These are phyloP conservation scores for Raphanus hybrid DNA, from an alignment of 441 rosid genomes.

Conservation along the genomic window DNA sequence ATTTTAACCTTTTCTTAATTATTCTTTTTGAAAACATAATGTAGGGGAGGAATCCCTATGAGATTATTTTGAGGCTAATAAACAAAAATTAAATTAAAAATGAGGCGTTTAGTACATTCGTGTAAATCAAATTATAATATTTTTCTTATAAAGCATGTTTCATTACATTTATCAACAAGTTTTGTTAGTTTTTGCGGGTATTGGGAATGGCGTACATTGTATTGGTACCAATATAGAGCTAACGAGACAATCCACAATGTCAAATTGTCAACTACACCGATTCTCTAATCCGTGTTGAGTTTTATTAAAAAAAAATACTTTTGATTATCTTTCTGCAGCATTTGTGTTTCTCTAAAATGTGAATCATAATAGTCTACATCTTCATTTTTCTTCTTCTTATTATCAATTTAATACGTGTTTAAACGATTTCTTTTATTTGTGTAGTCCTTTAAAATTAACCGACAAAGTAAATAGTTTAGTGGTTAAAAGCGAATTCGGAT, in stretches of 20 bases:
- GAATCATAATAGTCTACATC: too few species aligned
- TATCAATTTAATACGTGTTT: too few species aligned
- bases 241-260: not conserved
- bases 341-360: not conserved
- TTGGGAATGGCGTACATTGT: not conserved
- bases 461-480: slow-evolving; percentile 18
- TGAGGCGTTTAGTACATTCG: not conserved
- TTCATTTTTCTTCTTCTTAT: too few species aligned
- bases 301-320: not conserved
- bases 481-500: slow-evolving; percentile 13
- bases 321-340: too few species aligned
- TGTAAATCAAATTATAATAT: not conserved
- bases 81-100: too few species aligned
- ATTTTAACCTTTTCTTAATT: too few species aligned
- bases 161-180: not conserved
- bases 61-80: too few species aligned
- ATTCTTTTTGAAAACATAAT: too few species aligned
- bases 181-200: not conserved
- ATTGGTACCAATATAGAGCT: not conserved
- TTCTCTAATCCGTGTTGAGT: not conserved
- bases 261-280: slow-evolving; percentile 19
- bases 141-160: not conserved
- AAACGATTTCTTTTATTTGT: not conserved
- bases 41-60: too few species aligned
- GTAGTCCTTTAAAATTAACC: slow-evolving; percentile 17